phyloP scores from a whole-genome alignment of 768 basidiomycete genomes.

The Phaeolepiota aurea region DNA sequence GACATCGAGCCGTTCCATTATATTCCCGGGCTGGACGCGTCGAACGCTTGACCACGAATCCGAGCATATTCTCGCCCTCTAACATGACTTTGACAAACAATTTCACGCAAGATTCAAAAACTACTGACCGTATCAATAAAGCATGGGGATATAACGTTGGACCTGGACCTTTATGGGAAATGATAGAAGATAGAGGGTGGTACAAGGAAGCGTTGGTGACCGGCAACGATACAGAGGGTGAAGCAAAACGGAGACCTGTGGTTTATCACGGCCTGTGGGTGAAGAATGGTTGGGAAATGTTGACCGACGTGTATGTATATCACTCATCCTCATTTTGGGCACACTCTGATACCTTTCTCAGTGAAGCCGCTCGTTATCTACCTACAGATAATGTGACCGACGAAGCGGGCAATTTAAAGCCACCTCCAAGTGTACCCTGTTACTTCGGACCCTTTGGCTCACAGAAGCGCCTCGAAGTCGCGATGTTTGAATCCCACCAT shows the following conservation, averaged over 20 bases:
- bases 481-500: slow-evolving; percentile 46
- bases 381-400: slow-evolving; percentile 45
- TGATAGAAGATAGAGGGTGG: slow-evolving; percentile 71
- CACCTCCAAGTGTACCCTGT: slow-evolving; percentile 51
- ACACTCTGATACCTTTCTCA: slow-evolving; percentile 14
- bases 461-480: slow-evolving; percentile 40
- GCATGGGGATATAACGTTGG: slow-evolving; percentile 72
- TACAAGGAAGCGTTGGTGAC: slow-evolving; percentile 51
- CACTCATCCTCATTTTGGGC: slow-evolving; percentile 6
- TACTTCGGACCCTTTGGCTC: slow-evolving; percentile 55
- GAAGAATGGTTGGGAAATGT: slow-evolving; percentile 33
- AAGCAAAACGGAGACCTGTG: slow-evolving; percentile 47
- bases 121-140: slow-evolving; percentile 54
- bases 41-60: slow-evolving; percentile 48
- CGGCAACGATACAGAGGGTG: slow-evolving; percentile 27
- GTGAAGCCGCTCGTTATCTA: slow-evolving; percentile 50
- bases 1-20: slow-evolving; percentile 62
- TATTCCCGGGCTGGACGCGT: slow-evolving; percentile 41
- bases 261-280: slow-evolving; percentile 42
- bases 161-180: slow-evolving; percentile 70
- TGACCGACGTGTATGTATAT: slow-evolving; percentile 39
- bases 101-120: slow-evolving; percentile 37
- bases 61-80: slow-evolving; percentile 40
- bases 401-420: slow-evolving; percentile 40
- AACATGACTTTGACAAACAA: slow-evolving; percentile 41